Conservation (phyloP, 441 rosid genomes). For the Croton laevigatus region DNA sequence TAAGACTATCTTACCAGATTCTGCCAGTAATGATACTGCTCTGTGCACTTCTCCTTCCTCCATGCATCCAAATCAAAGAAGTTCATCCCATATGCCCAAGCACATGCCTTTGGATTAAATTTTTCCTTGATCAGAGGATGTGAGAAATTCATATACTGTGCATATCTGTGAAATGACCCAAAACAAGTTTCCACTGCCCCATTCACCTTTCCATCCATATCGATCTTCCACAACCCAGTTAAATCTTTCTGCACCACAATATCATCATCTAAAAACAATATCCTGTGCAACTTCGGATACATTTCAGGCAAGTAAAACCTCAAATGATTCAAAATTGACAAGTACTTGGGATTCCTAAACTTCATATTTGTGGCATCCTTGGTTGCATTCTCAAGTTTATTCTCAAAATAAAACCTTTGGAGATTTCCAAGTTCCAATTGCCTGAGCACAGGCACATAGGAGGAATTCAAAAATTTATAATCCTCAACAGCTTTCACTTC, state of each 20-base stretch:
- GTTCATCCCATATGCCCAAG: constrained; percentile 99
- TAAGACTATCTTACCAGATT: constrained; percentile 52
- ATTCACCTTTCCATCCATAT: constrained; percentile 94
- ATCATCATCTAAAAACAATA: constrained; percentile 87
- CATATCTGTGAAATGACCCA: constrained; percentile 92
- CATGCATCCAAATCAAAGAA: constrained; percentile 98
- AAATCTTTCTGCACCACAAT: constrained; percentile 94
- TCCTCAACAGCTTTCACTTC: constrained; percentile 98
- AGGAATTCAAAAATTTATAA: constrained; percentile 80
- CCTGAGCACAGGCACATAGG: constrained; percentile 84
- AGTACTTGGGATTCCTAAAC: constrained; percentile 90
- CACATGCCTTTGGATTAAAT: constrained; percentile 94
- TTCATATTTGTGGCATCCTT: constrained; percentile 93
- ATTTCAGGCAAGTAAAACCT: constrained; percentile 92
- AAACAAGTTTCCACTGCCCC: constrained; percentile 98
- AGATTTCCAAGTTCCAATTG: constrained; percentile 85
- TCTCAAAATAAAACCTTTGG: constrained; percentile 95
- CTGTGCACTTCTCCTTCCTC: constrained; percentile 99
- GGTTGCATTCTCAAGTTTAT: constrained; percentile 88
- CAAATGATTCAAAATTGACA: constrained; percentile 87
- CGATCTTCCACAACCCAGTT: constrained; percentile 88
- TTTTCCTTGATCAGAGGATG: constrained; percentile 94
- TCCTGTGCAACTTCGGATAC: constrained; percentile 83
- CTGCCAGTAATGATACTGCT: constrained; percentile 97
- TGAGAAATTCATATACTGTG: constrained; percentile 96